Evolutionary conservation across 805 yeast species (phyloP).

Genomic region (Candida khao-thaluensis): DNA sequence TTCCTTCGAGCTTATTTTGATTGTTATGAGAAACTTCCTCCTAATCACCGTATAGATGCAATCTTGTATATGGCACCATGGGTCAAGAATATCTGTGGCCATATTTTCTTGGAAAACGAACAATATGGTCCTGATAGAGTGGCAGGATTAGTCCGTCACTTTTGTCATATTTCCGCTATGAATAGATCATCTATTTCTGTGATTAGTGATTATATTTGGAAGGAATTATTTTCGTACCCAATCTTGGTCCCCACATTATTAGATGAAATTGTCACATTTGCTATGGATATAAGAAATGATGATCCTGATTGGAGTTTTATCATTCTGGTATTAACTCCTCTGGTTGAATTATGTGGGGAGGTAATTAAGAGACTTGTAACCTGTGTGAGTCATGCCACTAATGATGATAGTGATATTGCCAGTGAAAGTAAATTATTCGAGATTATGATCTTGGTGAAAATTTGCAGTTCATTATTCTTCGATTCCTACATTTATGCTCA

Average conservation of each 20-base stretch:
- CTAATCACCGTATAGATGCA: conserved; percentile 39
- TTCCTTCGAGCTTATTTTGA: conserved; percentile 53
- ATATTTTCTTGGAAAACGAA: conserved; percentile 55
- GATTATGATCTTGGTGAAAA: conserved; percentile 62
- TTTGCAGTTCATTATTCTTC: conserved; percentile 65
- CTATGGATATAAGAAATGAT: conserved; percentile 76
- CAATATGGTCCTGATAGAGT: conserved; percentile 60
- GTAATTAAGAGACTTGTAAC: conserved; percentile 57
- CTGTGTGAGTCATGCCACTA: conserved; percentile 51
- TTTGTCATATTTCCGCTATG: conserved; percentile 56
- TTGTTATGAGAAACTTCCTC: conserved; percentile 39
- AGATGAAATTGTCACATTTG: conserved; percentile 72
- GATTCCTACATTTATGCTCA: conserved; percentile 63
- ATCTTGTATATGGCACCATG: conserved; percentile 65
- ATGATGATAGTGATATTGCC: conserved; percentile 38
- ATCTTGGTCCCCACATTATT: conserved; percentile 56
- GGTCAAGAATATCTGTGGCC: conserved; percentile 62
- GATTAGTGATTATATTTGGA: conserved; percentile 66
- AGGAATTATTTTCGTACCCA: conserved; percentile 59
- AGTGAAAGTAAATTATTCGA: conserved; percentile 62
- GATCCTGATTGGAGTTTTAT: conserved; percentile 66
- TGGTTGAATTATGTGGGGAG: conserved; percentile 69
- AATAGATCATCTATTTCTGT: conserved; percentile 50
- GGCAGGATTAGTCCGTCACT: conserved; percentile 57
- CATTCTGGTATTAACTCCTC: conserved; percentile 66